Base-by-base conservation (phyloP, 2,329 filamentous ascomycete species). In the Ustulina deusta region DNA sequence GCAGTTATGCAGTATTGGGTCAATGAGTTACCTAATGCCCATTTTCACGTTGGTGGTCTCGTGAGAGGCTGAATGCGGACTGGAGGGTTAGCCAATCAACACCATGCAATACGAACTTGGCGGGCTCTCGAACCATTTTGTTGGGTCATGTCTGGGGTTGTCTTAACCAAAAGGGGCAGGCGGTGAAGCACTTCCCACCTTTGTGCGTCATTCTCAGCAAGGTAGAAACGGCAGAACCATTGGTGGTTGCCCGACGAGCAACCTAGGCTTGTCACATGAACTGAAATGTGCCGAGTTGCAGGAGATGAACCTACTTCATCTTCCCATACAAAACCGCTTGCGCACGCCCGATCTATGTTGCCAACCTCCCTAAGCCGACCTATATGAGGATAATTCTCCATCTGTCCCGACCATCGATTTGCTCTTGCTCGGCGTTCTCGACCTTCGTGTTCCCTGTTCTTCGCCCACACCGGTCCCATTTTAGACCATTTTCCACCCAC, bases 171-270 rank as follows among this genome's bases (percentile, higher is more conserved):
- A 61, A 11, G 52, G 1, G 49, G 67, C 36, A 71, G 69, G 69
- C 69, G 69, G 69, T 71, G 27, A 62, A 57, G 0, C 13, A 13
- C 13, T 56, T 36, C 17, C 17, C 44, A 49, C 20, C 51, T 22
- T 25, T 51, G 17, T 71, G 66, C 69, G 69, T 71, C 69, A 69
- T 71, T 67, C 66, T 57, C 48, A 38, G 57, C 20, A 49, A 32
- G 34, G 56, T 57, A 55, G 44, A 55, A 61, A 17, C 49, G 68
- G 68, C 66, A 71, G 69, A 71, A 64, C 40, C 42, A 11, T 20
- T 20, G 49, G 27, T 9, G 27, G 44, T 56, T 17, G 20, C 44
- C 44, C 1, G 3, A 13, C 9, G 25, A 49, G 5, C 10, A 10
- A 3, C 44, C 54, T 7, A 11, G 52, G 63, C 46, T 25, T 64